These are phyloP conservation scores for Fusarium continuum DNA, from an alignment of 2,329 filamentous ascomycete species.

Conservation along the genomic window DNA sequence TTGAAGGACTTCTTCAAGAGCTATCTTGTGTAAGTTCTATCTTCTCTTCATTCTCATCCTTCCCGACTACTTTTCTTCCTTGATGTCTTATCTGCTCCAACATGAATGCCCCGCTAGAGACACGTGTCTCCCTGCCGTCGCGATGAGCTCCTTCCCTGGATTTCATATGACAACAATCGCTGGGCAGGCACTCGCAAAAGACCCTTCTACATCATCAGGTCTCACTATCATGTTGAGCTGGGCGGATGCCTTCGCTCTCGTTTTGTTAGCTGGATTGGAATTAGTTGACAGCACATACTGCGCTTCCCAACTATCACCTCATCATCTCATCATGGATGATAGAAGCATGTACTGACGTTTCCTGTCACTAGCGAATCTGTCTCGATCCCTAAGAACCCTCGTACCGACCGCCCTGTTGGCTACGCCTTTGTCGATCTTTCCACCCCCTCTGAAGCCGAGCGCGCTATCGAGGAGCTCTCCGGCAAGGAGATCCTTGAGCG, in stretches of 20 bases:
- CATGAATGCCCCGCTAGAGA: conserved; percentile 27
- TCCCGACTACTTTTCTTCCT: neutral
- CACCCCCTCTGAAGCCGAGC: conserved; percentile 92
- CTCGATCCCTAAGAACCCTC: conserved; percentile 99
- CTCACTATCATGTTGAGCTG: neutral
- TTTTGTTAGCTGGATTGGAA: neutral
- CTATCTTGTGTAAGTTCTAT: conserved; percentile 90
- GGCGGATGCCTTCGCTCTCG: neutral
- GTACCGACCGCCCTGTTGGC: conserved; percentile 96
- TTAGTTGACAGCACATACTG: neutral
- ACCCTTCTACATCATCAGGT: conserved; percentile 4
- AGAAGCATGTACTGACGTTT: conserved; percentile 41
- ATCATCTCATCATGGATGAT: neutral
- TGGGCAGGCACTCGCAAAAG: conserved; percentile 19
- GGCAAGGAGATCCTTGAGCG: conserved; percentile 98
- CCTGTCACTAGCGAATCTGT: conserved; percentile 81
- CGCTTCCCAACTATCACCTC: neutral
- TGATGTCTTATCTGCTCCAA: neutral
- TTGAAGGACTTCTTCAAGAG: conserved; percentile 99
- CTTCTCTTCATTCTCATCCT: neutral
- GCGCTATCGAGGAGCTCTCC: conserved; percentile 93
- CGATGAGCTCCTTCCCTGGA: conserved; percentile 19
- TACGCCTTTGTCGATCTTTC: conserved; percentile 99
- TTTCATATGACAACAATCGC: conserved; percentile 7
- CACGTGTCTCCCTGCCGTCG: conserved; percentile 38